Evolutionary conservation across 2,329 filamentous ascomycete genomes (phyloP), one percentile per base, ranked within the genome.

Genomic region (Hypocrella siamensis): DNA sequence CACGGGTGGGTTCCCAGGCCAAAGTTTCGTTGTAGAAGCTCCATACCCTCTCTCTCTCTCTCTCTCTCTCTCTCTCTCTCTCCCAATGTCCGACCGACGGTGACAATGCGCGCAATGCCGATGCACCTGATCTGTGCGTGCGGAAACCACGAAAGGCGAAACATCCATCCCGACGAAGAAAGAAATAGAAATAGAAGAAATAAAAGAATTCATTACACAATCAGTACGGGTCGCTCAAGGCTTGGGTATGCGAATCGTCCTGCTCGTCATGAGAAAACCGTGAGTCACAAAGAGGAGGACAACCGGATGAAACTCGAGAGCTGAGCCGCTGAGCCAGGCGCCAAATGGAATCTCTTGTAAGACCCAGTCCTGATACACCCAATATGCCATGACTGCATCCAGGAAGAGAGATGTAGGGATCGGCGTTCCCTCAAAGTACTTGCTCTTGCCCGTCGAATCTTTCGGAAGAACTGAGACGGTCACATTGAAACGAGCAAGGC

Each of bases 401-500:
- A 93, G 75, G 2, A 68, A 76, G 17, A 96, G 63, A 17, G 81
- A 86, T 3, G 85, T 96, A 2, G 90, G 90, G 46, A 96, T 94
- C 1, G 90, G 90, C 0, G 88, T 93, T 45, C 90, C 90, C 60
- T 98, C 90, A 45, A 98, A 98, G 60, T 93, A 98, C 49, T 80
- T 72, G 37, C 81, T 84, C 62, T 98, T 98, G 44, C 90, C 90
- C 1, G 70, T 73, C 30, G 75, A 79, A 52, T 98, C 90, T 59
- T 96, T 94, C 39, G 90, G 90, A 10, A 98, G 71, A 43, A 78
- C 75, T 22, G 76, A 69, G 24, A 90, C 86, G 9, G 90, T 96
- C 31, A 98, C 90, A 56, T 98, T 98, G 75, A 98, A 98, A 42
- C 90, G 80, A 28, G 90, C 90, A 9, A 98, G 74, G 31, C 90